phyloP scores from a whole-genome alignment of 169 alveolate species.

The Cryptosporidium felis region DNA sequence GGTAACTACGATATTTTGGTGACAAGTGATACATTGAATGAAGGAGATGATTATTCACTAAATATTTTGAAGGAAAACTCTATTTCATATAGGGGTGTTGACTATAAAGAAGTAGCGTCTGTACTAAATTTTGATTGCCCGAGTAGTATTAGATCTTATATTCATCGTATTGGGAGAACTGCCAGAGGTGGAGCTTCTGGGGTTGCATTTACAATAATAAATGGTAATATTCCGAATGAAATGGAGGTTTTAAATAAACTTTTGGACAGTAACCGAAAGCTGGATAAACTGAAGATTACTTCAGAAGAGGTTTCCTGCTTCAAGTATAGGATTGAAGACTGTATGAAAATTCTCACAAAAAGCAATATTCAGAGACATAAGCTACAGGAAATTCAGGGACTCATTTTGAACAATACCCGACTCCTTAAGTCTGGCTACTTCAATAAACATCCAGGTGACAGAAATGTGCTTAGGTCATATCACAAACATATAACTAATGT shows the following conservation, averaged over 20 bases:
- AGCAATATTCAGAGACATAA: conserved; percentile 49
- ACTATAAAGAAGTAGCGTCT: conserved; percentile 61
- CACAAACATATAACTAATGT: conserved; percentile 59
- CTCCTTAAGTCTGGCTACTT: conserved; percentile 61
- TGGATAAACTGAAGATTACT: conserved; percentile 34
- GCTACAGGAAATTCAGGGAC: conserved; percentile 60
- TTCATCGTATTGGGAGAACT: conserved; percentile 66
- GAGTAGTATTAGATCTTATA: conserved; percentile 38
- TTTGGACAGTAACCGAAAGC: conserved; percentile 8
- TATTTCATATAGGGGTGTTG: conserved; percentile 51
- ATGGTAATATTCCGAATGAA: conserved; percentile 51
- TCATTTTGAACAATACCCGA: conserved; percentile 35
- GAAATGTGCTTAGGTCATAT: conserved; percentile 33
- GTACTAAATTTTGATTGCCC: conserved; percentile 67
- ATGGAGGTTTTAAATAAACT: conserved; percentile 32
- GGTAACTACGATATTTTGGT: conserved; percentile 54
- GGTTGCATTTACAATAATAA: conserved; percentile 33
- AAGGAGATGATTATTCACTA: conserved; percentile 7
- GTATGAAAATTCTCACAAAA: conserved; percentile 42
- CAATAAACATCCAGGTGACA: conserved; percentile 63
- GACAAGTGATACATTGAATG: conserved; percentile 29
- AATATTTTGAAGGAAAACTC: conserved; percentile 2
- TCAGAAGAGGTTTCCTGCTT: conserved; percentile 65
- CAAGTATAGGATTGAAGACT: conserved; percentile 61
- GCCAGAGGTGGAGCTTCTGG: conserved; percentile 68